Percentiles rank a stretch among this genome's conserved stretches.
Conservation (phyloP, 768 basidiomycete species). For the Suillus placidus region DNA sequence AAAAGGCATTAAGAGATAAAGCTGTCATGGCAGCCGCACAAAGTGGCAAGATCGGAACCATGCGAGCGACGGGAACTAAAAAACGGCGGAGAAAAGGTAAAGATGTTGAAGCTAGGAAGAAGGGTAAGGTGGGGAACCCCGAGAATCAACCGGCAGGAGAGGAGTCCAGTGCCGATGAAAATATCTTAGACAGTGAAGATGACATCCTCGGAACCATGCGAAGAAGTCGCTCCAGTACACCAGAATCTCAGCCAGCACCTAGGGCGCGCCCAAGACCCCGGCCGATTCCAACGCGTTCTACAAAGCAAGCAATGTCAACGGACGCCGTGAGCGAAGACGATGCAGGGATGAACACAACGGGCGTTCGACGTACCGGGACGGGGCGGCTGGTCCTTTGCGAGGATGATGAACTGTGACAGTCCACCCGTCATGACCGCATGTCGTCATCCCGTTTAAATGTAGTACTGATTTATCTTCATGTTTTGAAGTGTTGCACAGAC, state of each 20-base stretch:
- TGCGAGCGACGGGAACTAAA: constrained; percentile 54
- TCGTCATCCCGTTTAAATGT: constrained; percentile 11
- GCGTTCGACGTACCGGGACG: constrained; percentile 25
- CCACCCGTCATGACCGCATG: constrained; percentile 8
- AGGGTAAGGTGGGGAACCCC: constrained; percentile 24
- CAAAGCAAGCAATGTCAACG: background rate
- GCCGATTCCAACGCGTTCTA: constrained; percentile 39
- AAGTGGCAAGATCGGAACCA: constrained; percentile 43
- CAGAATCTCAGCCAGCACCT: constrained; percentile 18
- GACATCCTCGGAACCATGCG: constrained; percentile 25
- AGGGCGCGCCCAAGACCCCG: constrained; percentile 41
- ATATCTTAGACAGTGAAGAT: constrained; percentile 28
- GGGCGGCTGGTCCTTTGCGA: constrained; percentile 41
- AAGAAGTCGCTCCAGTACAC: constrained; percentile 26
- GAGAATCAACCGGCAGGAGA: constrained; percentile 38
- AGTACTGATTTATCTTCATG: constrained; percentile 12
- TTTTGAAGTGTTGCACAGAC: background rate
- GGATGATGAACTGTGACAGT: constrained; percentile 37
- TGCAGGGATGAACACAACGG: background rate
- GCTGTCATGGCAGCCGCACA: constrained; percentile 48
- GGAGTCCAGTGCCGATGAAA: constrained; percentile 23
- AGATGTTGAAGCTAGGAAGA: constrained; percentile 51
- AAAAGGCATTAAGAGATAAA: constrained; percentile 62
- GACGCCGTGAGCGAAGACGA: background rate
- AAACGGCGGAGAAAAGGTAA: constrained; percentile 54